Evolutionary conservation across 148 eudicot species (phyloP), one percentile per base, ranked within the genome.

Genomic region (Heliosperma pusillum): DNA sequence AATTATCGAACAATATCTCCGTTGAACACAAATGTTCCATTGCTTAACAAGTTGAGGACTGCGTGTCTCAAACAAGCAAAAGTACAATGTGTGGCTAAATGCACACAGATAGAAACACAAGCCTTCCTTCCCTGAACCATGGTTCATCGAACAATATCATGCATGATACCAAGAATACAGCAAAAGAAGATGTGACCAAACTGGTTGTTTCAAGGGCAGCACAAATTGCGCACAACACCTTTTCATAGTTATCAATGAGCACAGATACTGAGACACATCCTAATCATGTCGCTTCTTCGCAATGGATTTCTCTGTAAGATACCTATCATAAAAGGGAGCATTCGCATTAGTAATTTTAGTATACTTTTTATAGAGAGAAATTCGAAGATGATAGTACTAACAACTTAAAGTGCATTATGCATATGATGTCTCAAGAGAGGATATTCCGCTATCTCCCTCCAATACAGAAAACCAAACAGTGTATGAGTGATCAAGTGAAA

Each of bases 261-360:
- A 5, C 2, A 21, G 29, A 33, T n/a, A n/a, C n/a, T n/a, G n/a
- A n/a, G n/a, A 13, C 8, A 53, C 57, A 70, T 60, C 60, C 74
- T 72, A 80, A 80, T 62, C 74, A 53, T 61, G 82, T 60, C 65
- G 81, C 70, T 84, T 80, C 77, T 88, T 88, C 58, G 84, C 90
- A 40, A 75, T 73, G 59, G 93, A 85, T 58, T 86, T 90, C 83
- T 91, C 97, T 1, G 88, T 76, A 16, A 91, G 85, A 70, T 89
- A 89, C 89, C 97, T 91, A 66, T 30, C 77, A 65, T 33, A 70
- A 63, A 82, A 74, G 11, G 69, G 65, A 74, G 33, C 50, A 72
- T 25, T 69, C 59, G 17, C 22, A 56, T 69, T 17, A 68, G 58
- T 74, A 66, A 50, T 0, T 47, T 47, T 47, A 66, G 67, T 52